Base-by-base conservation (phyloP, 805 yeast species). In the Saturnispora silvae region DNA sequence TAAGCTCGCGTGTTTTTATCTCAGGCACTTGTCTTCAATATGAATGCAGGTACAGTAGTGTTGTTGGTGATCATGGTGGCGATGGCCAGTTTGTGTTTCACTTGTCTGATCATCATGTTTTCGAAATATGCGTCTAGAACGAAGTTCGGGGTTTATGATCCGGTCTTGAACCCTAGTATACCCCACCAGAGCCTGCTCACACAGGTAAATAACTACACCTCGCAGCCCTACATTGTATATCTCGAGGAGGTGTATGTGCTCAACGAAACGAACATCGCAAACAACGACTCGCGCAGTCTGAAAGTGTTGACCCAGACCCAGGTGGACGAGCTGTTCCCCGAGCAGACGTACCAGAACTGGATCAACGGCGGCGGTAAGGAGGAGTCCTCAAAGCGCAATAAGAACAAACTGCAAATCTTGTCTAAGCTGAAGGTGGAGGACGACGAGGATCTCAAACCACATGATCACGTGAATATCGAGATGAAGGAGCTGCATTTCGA, bases 1-100 rank as follows among this genome's bases (percentile, higher is more conserved):
- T n/a, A n/a, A n/a, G n/a, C n/a, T n/a, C n/a, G n/a, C n/a, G n/a
- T n/a, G n/a, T n/a, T n/a, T n/a, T n/a, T n/a, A n/a, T n/a, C n/a
- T n/a, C n/a, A n/a, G n/a, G n/a, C n/a, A n/a, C n/a, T n/a, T n/a
- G n/a, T n/a, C n/a, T n/a, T n/a, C n/a, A n/a, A n/a, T n/a, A 65
- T 18, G 20, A 36, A 20, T 46, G 63, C 70, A 25, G 81, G 82
- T 1, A 72, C 81, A 1, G 74, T 81, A 1, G 74, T 75, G 25
- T 57, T 77, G 22, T 77, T 77, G 54, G 74, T 75, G 54, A 56
- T 77, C 10, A 81, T 83, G 1, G 61, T 77, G 25, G 70, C 77
- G 1, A 71, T 75, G 11, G 83, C 82, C 3, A 68, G 75, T 10
- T 49, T 68, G 17, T 74, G 76, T 28, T 81, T 81, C 4, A 16